phyloP scores from a whole-genome alignment of 2,329 filamentous ascomycete genomes.

The Byssoonygena ceratinophila region DNA sequence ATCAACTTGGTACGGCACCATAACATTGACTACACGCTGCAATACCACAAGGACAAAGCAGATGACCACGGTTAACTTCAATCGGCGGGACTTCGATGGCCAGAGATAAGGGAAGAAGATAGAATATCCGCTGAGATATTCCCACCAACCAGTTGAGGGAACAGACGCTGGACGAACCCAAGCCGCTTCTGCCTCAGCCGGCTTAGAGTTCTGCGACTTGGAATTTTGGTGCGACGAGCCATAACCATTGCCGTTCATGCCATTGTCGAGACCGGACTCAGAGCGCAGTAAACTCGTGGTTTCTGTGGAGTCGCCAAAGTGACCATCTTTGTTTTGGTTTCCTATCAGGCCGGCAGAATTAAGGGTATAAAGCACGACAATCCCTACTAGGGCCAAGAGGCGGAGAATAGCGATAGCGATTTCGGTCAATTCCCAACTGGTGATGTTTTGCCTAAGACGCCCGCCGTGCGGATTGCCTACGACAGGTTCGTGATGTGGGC shows the following conservation, averaged over 20 bases:
- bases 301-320: conserved; percentile 30
- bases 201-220: conserved; percentile 35
- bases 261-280: conserved; percentile 27
- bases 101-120: conserved; percentile 95
- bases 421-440: conserved; percentile 35
- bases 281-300: conserved; percentile 34
- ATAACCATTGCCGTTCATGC: conserved; percentile 42
- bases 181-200: conserved; percentile 55
- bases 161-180: conserved; percentile 84
- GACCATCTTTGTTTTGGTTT: conserved; percentile 28
- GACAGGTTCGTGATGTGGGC: conserved; percentile 53
- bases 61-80: conserved; percentile 68
- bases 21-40: conserved; percentile 74
- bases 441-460: conserved; percentile 32
- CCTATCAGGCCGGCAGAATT: conserved; percentile 37
- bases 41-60: conserved; percentile 72
- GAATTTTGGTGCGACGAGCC: conserved; percentile 39
- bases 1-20: conserved; percentile 74
- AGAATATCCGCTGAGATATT: conserved; percentile 84
- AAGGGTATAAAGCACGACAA: conserved; percentile 51
- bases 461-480: conserved; percentile 41
- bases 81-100: conserved; percentile 66
- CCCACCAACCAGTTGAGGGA: conserved; percentile 86
- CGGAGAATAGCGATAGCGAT: conserved; percentile 54
- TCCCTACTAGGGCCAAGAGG: conserved; percentile 52